Base-by-base conservation (phyloP, 2,329 filamentous ascomycete genomes). In the Epichloe amarillans region DNA sequence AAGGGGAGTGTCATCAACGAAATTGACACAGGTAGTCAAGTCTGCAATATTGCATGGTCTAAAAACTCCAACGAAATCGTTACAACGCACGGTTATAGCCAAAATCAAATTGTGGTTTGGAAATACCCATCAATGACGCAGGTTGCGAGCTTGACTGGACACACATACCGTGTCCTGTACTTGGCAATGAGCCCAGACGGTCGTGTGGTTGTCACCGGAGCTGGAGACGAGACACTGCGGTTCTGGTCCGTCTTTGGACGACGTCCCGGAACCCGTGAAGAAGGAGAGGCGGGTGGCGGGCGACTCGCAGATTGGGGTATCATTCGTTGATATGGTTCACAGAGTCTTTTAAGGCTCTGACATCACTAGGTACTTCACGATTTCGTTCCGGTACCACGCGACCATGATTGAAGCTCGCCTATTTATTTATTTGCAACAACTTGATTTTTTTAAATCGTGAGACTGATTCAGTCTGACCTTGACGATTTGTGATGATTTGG, bases 81-180 rank as follows among this genome's bases (percentile, higher is more conserved):
- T 50, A 91, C 86, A 47, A 98, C 93, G 1, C 93, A 98, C 63
- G 93, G 93, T 6, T 98, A 96, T 71, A 91, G 85, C 58, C 93
- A 98, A 64, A 96, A 98, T 65, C 93, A 97, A 67, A 96, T 98
- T 60, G 91, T 97, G 38, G 88, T 98, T 50, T 98, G 93, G 93
- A 98, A 98, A 64, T 98, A 98, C 63, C 93, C 93, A 1, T 90
- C 85, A 58, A 97, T 98, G 93, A 88, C 88, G 46, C 93, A 97
- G 65, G 89, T 98, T 8, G 91, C 88, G 40, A 95, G 88, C 58
- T 73, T 98, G 44, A 98, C 93, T 0, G 93, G 93, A 0, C 93
- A 98, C 66, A 98, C 93, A 1, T 97, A 94, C 68, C 85, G 93
- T 62, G 93, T 98, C 12, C 75, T 98, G 3, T 98, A 97, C 65